Evolutionary conservation across 306 rosid species (phyloP), one percentile per base, ranked within the genome.

Genomic region (Purshia tridentata): DNA sequence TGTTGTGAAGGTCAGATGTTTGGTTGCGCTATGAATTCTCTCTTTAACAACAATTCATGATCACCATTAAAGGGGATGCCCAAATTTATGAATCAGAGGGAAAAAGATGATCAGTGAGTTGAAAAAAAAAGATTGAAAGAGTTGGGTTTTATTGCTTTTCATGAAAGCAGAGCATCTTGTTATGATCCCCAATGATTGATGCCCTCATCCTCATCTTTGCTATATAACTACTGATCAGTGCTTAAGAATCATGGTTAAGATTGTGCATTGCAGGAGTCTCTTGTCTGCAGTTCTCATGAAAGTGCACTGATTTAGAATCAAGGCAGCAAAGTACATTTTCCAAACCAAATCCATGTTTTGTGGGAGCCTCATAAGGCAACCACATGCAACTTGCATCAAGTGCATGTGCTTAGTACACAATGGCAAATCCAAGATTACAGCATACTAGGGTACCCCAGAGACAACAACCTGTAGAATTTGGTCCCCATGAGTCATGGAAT

Each of bases 401-500:
- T 23, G 14, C 71, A 67, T 8, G 57, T 67, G 54, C 22, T 61
- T 62, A 14, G 19, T 20, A 29, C 35, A 42, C 71, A 20, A 41
- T 71, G 48, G 62, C 51, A 56, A 71, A 22, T 8, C 18, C 13
- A 4, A 37, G 49, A 56, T 60, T 61, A 40, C 11, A 29, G 35
- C 35, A 29, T 13, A 18, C 19, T 14, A 49, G 35, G 16, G 22
- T 47, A 5, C 22, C 71, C 39, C 23, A 40, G 12, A 6, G 50
- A 45, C 45, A 41, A 13, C 35, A 18, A 59, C 22, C 58, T 44
- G 47, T 50, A 61, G 57, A 54, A 4, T 29, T 57, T 74, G 71
- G 75, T 68, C 78, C 78, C 72, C 67, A 6, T 73, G 44, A 65
- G 44, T 48, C 37, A 39, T n/a, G 29, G 58, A 48, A 45, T 44